Base-by-base conservation (phyloP, 805 yeast species). In the Barnettozyma siamensis region DNA sequence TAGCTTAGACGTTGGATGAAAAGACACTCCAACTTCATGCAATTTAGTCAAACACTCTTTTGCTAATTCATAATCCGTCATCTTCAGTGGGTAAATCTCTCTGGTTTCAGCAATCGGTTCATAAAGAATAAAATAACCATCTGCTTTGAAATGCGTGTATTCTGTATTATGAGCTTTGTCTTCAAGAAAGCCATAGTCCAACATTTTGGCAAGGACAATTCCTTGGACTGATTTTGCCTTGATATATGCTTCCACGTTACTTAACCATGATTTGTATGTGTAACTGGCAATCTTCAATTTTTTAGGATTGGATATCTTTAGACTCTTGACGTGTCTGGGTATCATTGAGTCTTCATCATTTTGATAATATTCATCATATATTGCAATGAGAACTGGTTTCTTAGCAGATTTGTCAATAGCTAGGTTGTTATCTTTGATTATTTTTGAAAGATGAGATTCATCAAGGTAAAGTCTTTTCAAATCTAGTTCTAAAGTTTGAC, bases 311-410 rank as follows among this genome's bases (percentile, higher is more conserved):
- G 45, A 44, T 34, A 33, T 40, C 24, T 47, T 41, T 27, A 34
- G 19, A 20, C 38, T 31, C 29, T 44, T 47, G 18, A 42, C 19
- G 33, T 51, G 55, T 32, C 57, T 43, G 18, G 50, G 31, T 2
- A 44, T 34, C 50, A 53, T 42, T 3, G 51, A 48, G 2, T 44
- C 28, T 4, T 32, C 29, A 5, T 43, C 39, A 17, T 46, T 51
- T 31, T 47, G 53, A 41, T 52, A 56, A 17, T 55, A 55, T 29
- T 52, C 57, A 37, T 56, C 60, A 37, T 56, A 56, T 16, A 56
- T 38, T 7, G 60, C 52, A 7, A 56, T 30, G 10, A 55, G 32
- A n/a, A 44, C 49, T 2, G 46, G 45, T 9, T 31, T 33, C 2
- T 32, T 28, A 6, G 31, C 21, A 4, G 28, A 15, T 5, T 37